Conservation (phyloP, 1,284 basidiomycete genomes). For the Ceratobasidium sp. region DNA sequence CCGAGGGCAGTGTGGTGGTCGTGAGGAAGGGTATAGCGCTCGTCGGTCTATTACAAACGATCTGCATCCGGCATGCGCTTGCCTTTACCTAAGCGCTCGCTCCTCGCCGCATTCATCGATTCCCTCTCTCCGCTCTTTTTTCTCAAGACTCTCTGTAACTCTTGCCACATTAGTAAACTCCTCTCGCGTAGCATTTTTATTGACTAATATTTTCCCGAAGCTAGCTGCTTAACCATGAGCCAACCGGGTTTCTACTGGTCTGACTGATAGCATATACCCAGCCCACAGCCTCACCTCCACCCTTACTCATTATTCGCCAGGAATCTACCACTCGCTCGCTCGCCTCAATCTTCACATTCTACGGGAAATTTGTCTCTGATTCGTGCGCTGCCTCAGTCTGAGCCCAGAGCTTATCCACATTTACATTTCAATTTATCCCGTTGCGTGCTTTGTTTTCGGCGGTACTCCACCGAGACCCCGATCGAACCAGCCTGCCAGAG, state of each 20-base stretch:
- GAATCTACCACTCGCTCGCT: neutral
- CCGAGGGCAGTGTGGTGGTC: constrained; percentile 41
- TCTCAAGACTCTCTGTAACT: too few relatives aligned
- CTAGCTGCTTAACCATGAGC: too few relatives aligned
- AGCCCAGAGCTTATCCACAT: neutral
- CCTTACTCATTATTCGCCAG: too few relatives aligned
- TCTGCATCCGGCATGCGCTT: constrained; percentile 38
- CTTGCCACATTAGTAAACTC: too few relatives aligned
- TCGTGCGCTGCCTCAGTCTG: neutral
- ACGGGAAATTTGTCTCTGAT: neutral
- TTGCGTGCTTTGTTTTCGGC: constrained; percentile 28
- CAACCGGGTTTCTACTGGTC: too few relatives aligned
- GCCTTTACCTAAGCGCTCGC: constrained; percentile 27
- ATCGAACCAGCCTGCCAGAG: constrained; percentile 9
- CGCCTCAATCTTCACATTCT: neutral
- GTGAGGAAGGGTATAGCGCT: constrained; percentile 35
- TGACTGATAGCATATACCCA: constrained; percentile 5
- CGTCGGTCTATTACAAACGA: constrained; percentile 20
- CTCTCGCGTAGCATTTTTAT: too few relatives aligned
- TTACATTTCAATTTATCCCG: constrained; percentile 4
- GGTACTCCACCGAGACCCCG: constrained; percentile 39
- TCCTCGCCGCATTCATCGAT: constrained; percentile 11
- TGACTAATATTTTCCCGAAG: too few relatives aligned
- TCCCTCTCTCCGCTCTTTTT: neutral
- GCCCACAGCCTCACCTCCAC: constrained; percentile 6